Evolutionary conservation across 352 stramenopile genomes (phyloP), one percentile per base, ranked within the genome.

Genomic region (Phytophthora foliorum): DNA sequence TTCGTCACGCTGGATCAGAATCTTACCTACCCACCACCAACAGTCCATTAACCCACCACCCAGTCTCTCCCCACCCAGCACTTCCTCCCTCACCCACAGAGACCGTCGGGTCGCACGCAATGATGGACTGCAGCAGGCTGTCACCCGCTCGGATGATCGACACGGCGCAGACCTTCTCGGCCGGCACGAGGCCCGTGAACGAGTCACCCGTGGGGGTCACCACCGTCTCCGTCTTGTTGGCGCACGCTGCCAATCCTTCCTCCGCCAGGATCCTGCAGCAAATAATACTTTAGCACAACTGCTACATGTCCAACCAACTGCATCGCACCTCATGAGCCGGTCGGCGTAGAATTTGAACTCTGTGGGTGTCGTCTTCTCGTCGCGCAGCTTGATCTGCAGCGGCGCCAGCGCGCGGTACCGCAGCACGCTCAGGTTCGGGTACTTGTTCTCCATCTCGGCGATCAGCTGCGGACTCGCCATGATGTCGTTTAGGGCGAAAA

Each of bases 1-100:
- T 82, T 99, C 97, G 68, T 99, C 92, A 38, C 97, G 82, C 81
- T 99, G 97, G 75, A 99, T 99, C 55, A 99, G 69, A 63, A 99
- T 98, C 75, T 99, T 99, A n/a, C 94, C 96, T 73, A 48, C 17
- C 0, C 48, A 62, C 13, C 19, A 49, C 2, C 19, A 27, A 49
- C 6, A 22, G 10, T 17, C 42, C 19, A 49, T 49, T 27, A 49
- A 19, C n/a, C 42, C 10, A 34, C 41, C 19, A 49, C 41, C 19
- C n/a, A 41, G 3, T 27, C n/a, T 46, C 41, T 27, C 29, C 41
- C 24, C n/a, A 45, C 38, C 11, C 6, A 13, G 6, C 1, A 11
- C 17, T 13, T 13, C 19, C 17, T 45, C n/a, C 42, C 41, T 27
- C 38, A 89, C 82, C 82, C 25, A 98, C 95, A n/a, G 80, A 80